Conservation (phyloP, 441 rosid genomes). For the Erodium chrysanthum region DNA sequence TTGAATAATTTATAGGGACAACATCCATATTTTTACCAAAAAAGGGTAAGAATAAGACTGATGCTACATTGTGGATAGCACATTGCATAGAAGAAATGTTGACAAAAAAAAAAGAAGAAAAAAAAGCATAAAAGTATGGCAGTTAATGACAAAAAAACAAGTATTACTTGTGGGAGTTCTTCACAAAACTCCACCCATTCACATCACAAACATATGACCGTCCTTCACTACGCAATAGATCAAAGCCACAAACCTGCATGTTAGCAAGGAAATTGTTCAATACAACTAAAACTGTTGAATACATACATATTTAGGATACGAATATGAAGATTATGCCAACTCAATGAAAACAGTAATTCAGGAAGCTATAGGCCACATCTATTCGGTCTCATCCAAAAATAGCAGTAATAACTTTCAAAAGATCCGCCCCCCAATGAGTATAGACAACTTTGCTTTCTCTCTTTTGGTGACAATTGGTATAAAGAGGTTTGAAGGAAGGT, state of each 20-base stretch:
- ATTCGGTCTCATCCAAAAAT: not conserved
- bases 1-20: not conserved
- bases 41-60: not conserved
- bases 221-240: constrained; percentile 92
- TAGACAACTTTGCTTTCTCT: not conserved
- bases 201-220: constrained; percentile 99
- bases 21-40: not conserved
- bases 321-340: not conserved
- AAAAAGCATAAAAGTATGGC: not conserved
- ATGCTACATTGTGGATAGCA: not conserved
- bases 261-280: not conserved
- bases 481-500: not conserved
- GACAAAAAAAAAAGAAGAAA: not conserved
- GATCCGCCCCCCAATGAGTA: not conserved
- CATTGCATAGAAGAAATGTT: not conserved
- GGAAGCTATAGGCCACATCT: not conserved
- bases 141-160: constrained; percentile 4
- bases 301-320: not conserved
- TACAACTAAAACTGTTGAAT: not conserved
- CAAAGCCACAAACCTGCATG: constrained; percentile 97
- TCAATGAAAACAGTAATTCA: not conserved
- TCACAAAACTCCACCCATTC: constrained; percentile 99
- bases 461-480: not conserved
- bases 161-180: constrained; percentile 92
- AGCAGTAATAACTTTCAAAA: not conserved